Percentiles rank a stretch among this genome's conserved stretches.
Conservation (phyloP, 164 flowering plant genomes). For the Echeveria elegans region DNA sequence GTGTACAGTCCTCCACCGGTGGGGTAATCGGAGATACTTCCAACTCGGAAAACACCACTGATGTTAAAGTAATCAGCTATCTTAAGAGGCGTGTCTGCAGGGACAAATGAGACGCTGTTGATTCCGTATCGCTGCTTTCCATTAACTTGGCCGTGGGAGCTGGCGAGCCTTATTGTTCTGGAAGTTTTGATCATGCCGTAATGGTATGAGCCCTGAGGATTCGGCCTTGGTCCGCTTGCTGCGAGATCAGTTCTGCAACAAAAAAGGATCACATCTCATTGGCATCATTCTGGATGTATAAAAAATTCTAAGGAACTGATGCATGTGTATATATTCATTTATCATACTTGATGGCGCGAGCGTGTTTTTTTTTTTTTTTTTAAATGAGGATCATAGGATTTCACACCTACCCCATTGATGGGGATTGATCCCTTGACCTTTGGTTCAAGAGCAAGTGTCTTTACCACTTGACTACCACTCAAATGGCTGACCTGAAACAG, state of each 20-base stretch:
- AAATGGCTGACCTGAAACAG: constrained; percentile 52
- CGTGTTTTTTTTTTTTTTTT: no score
- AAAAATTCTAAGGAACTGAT: not conserved
- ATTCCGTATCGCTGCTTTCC: constrained; percentile 74
- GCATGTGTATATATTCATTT: not conserved
- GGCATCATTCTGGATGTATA: not conserved
- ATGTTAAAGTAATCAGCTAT: constrained; percentile 72
- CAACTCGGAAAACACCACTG: constrained; percentile 57
- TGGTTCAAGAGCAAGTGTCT: no score
- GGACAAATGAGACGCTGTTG: constrained; percentile 68
- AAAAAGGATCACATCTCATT: not conserved
- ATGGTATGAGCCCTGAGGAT: constrained; percentile 94
- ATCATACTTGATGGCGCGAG: constrained; percentile 62
- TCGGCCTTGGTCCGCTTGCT: constrained; percentile 92
- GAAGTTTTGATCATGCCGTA: constrained; percentile 66
- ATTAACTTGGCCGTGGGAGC: constrained; percentile 54
- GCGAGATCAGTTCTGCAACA: constrained; percentile 75
- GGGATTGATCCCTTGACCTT: constrained; percentile 78
- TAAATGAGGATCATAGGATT: no score
- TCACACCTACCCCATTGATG: no score
- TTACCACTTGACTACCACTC: no score
- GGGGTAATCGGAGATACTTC: constrained; percentile 54
- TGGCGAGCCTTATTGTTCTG: constrained; percentile 51
- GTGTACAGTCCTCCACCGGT: constrained; percentile 45
- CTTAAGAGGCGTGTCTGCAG: constrained; percentile 75